These are phyloP conservation scores for Coccomyxa sp. DNA, from an alignment of 139 green algal genomes.

Conservation along the genomic window DNA sequence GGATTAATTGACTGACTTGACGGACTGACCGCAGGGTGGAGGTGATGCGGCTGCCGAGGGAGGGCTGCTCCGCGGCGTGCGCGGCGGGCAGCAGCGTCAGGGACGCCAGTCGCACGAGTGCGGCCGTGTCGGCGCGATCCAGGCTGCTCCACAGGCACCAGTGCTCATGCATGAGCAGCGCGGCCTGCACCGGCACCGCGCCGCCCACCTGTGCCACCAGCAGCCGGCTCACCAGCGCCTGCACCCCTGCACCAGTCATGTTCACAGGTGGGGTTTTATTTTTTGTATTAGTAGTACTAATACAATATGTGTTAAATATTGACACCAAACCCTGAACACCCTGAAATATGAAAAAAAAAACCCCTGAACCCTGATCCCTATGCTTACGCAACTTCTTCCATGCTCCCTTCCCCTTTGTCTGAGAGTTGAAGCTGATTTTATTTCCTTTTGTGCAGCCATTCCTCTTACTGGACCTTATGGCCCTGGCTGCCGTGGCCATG, in stretches of 20 bases:
- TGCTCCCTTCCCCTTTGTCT: not conserved
- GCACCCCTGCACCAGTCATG: constrained; percentile 5
- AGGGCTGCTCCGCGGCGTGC: not conserved
- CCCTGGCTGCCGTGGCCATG: too few relatives aligned
- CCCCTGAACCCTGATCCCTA: not conserved
- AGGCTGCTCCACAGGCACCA: constrained; percentile 29
- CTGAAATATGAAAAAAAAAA: not conserved
- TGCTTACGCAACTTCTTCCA: not conserved
- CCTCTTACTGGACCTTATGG: too few relatives aligned
- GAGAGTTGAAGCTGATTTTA: too few relatives aligned
- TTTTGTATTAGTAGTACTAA: not conserved
- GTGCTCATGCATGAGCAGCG: constrained; percentile 32
- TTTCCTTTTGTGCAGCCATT: too few relatives aligned
- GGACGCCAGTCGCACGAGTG: constrained; percentile 16
- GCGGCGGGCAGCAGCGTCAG: constrained; percentile 16
- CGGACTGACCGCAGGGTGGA: not conserved
- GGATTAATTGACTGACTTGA: too few relatives aligned
- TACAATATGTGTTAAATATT: not conserved
- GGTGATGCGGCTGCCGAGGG: constrained; percentile 14
- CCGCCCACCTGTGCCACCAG: not conserved
- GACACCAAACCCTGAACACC: not conserved
- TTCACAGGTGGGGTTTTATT: not conserved
- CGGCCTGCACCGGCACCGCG: not conserved
- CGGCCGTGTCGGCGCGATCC: constrained; percentile 14
- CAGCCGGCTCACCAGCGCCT: constrained; percentile 1